A percentile compares a stretch with the other conserved stretches of the same genome.
phyloP scores from a whole-genome alignment of 176 grass and related monocot species.

The Oryza rufipogon region DNA sequence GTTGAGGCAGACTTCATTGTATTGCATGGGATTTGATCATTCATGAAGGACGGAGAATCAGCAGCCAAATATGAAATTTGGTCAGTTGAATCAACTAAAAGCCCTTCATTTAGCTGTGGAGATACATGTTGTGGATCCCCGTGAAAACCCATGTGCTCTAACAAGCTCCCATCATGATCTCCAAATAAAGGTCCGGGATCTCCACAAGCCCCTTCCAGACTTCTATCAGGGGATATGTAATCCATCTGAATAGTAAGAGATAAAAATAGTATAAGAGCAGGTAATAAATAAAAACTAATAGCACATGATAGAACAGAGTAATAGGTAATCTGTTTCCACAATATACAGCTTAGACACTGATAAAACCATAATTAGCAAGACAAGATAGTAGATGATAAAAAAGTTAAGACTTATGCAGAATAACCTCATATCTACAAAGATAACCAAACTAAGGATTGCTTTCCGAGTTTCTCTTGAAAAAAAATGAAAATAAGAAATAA shows the following conservation, averaged over 20 bases:
- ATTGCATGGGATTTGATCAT: conserved; percentile 55
- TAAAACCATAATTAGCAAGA: conserved; percentile 12
- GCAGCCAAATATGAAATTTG: conserved; percentile 41
- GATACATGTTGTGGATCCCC: conserved; percentile 49
- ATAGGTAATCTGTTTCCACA: not conserved
- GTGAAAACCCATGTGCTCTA: conserved; percentile 60
- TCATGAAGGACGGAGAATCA: conserved; percentile 46
- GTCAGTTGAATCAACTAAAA: conserved; percentile 46
- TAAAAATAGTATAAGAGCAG: conserved; percentile 26
- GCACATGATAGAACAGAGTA: not conserved
- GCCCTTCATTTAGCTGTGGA: conserved; percentile 44
- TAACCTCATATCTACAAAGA: conserved; percentile 20
- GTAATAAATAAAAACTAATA: conserved; percentile 6
- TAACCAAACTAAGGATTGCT: not conserved
- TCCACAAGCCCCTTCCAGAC: conserved; percentile 57
- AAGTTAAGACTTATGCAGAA: conserved; percentile 19
- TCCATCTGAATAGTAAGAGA: conserved; percentile 59
- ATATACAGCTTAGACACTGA: conserved; percentile 26
- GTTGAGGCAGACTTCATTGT: conserved; percentile 41
- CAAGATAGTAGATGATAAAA: conserved; percentile 14
- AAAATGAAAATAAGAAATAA: not conserved
- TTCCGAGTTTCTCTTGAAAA: not conserved
- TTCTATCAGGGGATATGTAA: conserved; percentile 61
- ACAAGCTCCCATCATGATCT: conserved; percentile 50
- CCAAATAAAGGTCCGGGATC: conserved; percentile 52